Evolutionary conservation across 148 eudicot species (phyloP), one percentile per base, ranked within the genome.

Genomic region (Camellia granthamiana): DNA sequence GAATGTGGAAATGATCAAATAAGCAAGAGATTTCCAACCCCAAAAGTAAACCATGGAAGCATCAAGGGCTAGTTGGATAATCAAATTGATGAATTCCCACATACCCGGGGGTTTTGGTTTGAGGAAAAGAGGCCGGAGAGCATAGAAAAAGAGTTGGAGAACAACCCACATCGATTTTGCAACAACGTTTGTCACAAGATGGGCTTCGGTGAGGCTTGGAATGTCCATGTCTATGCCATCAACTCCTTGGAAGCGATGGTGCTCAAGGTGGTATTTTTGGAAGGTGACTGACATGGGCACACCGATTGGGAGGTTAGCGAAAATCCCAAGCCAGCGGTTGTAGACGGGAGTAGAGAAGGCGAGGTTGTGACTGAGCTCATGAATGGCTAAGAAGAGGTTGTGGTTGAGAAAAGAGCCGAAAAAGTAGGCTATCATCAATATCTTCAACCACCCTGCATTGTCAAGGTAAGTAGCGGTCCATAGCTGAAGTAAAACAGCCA

Each of bases 211-310:
- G 66, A 81, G 84, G 52, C 52, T 49, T 2, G 52, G 52, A 49
- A 49, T 49, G 52, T 49, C 52, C 52, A 49, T 49, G 52, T 49
- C 52, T 4, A 49, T 49, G 52, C 93, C 98, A 72, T 95, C 98
- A 0, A 93, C 93, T 44, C 98, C 98, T 88, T 95, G 98, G 78
- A 83, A 95, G 3, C 94, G 87, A 67, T 95, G 98, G 84, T 95
- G 98, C 86, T 95, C 98, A 7, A 95, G 92, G 78, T 95, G 98
- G 58, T 95, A 95, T 82, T 95, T 95, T 85, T 95, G 98, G 93
- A 95, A 95, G 71, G 98, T 95, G 83, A 95, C 84, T 5, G 98
- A 93, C 97, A 95, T 91, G 46, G 98, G 98, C 16, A 95, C 97
- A 13, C 98, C 97, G 11, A 95, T 88, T 61, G 98, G 98, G 38